These are phyloP conservation scores for Tetradesmus lagerheimii DNA, from an alignment of 139 green algal genomes.

Conservation along the genomic window DNA sequence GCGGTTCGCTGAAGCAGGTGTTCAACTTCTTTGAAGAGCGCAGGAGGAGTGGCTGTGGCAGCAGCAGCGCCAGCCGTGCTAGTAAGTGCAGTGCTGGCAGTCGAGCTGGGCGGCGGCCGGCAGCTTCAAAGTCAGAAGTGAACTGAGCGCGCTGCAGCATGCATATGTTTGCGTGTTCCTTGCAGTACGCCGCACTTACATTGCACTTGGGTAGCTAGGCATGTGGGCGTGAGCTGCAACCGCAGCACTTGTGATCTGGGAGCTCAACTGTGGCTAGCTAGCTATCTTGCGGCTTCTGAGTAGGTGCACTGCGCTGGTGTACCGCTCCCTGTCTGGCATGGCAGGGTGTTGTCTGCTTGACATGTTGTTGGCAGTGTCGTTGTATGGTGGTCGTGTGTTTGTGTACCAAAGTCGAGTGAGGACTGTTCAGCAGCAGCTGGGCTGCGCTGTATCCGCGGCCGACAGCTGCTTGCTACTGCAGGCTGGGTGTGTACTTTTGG, in stretches of 20 bases:
- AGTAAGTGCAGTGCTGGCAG: background rate
- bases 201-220: too few species aligned
- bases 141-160: background rate
- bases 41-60: background rate
- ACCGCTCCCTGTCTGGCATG: too few species aligned
- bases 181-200: too few species aligned
- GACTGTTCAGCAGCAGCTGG: background rate
- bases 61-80: background rate
- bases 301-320: too few species aligned
- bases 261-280: too few species aligned
- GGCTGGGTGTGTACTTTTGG: background rate
- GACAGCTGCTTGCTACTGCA: background rate
- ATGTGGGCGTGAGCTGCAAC: too few species aligned
- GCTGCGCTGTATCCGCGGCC: background rate
- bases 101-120: background rate
- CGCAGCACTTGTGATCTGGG: too few species aligned
- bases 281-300: too few species aligned
- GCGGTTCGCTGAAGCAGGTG: slow-evolving; percentile 81
- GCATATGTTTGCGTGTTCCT: too few species aligned
- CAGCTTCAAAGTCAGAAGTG: background rate
- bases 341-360: background rate
- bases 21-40: slow-evolving; percentile 78
- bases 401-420: background rate
- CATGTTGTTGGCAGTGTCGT: background rate
- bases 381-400: background rate